These are phyloP conservation scores for Jacaranda mimosifolia DNA, from an alignment of 257 asterid species.

Conservation along the genomic window DNA sequence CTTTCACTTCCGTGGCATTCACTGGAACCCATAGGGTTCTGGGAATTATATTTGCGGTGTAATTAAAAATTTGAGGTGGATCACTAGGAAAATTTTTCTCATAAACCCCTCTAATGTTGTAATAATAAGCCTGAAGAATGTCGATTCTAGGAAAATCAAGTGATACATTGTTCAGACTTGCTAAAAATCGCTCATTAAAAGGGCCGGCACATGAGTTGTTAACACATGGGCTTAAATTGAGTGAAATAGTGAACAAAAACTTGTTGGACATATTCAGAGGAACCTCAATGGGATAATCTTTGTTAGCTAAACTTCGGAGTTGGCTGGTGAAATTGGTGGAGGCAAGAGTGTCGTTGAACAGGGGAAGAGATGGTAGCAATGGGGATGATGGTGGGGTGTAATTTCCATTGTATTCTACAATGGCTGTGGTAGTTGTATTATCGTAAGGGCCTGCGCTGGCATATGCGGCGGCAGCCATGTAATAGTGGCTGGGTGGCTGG, in stretches of 20 bases:
- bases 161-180: slow-evolving; percentile 15
- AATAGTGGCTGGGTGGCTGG: slow-evolving; percentile 14
- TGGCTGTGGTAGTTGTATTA: slow-evolving; percentile 4
- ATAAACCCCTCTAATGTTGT: neutral
- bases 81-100: neutral
- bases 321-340: neutral
- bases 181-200: neutral
- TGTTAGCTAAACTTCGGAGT: neutral
- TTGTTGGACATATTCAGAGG: neutral
- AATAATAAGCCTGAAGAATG: slow-evolving; percentile 27
- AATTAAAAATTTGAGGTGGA: neutral
- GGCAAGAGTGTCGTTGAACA: neutral
- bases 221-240: slow-evolving; percentile 1
- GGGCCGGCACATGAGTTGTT: neutral
- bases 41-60: slow-evolving; percentile 11
- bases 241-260: slow-evolving; percentile 8
- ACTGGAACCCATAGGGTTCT: slow-evolving; percentile 18
- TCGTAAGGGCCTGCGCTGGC: neutral
- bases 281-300: neutral
- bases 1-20: slow-evolving; percentile 43
- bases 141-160: neutral
- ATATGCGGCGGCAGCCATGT: slow-evolving; percentile 18
- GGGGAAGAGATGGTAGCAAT: slow-evolving; percentile 9
- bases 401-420: neutral
- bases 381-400: slow-evolving; percentile 7